Base-by-base conservation (phyloP, 768 basidiomycete genomes). In the Lactifluus echinatus region DNA sequence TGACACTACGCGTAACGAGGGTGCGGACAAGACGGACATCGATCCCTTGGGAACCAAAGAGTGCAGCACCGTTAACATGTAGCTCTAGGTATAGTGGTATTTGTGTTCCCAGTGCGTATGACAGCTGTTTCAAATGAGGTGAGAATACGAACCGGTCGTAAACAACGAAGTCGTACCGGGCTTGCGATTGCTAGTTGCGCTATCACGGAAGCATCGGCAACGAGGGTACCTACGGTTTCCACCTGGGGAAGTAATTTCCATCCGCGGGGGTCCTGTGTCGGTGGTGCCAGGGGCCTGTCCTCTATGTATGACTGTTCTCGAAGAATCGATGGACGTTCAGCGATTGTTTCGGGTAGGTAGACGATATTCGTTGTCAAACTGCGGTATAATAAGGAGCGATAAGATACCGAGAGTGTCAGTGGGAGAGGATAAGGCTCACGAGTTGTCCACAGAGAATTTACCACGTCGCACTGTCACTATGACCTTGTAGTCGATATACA, bases 401-500 rank as follows among this genome's bases (percentile, higher is more conserved):
- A 14, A 53, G 52, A 19, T 36, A 14, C 45, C 17, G 26, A 56
- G 33, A 6, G 12, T 6, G 40, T 12, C 2, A 45, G 29, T 14
- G 15, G n/a, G 36, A 42, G 21, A 19, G 8, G 36, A 29, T 10
- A 26, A 8, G 31, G 43, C 61, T 53, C 37, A 63, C 63, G 54
- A 39, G 50, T 34, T 59, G 29, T 63, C 60, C 12, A 53, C 43
- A 24, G 56, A 43, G 23, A 64, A 52, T n/a, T 29, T 31, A 12
- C 61, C 50, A 15, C 62, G 60, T 4, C 50, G 45, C 3, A 64
- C 44, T 0, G 52, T 55, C 21, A 56, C 61, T 4, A 55, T 12
- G 14, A 64, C 12, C 39, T 64, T 61, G 37, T 64, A 64, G 15
- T 64, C 59, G 34, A 64, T 59, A 24, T 63, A 61, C 12, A 61